These are phyloP conservation scores for Ophiostoma piceae DNA, from an alignment of 2,329 filamentous ascomycete genomes.

Conservation along the genomic window DNA sequence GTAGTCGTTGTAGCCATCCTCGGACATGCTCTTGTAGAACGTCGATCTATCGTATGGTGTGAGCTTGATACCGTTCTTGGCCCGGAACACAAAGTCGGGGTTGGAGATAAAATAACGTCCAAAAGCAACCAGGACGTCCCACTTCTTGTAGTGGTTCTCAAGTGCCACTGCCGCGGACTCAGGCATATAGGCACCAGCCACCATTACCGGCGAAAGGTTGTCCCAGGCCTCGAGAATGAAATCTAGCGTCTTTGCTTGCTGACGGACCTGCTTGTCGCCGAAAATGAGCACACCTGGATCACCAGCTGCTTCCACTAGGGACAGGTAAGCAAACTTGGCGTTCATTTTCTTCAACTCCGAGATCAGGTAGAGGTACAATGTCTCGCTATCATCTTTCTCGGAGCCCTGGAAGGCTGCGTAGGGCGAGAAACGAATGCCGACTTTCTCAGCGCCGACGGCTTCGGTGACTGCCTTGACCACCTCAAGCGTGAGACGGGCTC, in stretches of 20 bases:
- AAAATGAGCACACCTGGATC: neutral
- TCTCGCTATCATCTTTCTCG: neutral
- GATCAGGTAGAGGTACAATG: neutral
- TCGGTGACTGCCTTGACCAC: slow-evolving; percentile 35
- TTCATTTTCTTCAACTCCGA: neutral
- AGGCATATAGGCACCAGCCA: neutral
- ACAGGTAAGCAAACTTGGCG: neutral
- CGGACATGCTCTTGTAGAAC: neutral
- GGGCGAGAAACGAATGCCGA: neutral
- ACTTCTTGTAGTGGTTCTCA: neutral
- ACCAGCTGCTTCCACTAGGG: neutral
- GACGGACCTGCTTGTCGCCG: neutral
- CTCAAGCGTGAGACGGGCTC: slow-evolving; percentile 62
- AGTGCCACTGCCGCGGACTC: neutral
- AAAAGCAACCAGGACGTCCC: neutral
- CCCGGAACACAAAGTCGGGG: neutral
- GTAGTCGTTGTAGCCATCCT: neutral
- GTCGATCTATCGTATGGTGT: neutral
- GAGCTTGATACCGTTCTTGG: neutral
- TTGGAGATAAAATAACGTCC: neutral
- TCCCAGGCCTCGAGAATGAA: neutral
- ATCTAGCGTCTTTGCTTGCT: neutral
- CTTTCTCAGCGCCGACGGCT: neutral
- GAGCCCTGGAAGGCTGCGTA: neutral
- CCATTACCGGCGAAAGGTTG: neutral